phyloP scores from a whole-genome alignment of 1,139 yeast genomes.

The Saccharomycopsis crataegensis region DNA sequence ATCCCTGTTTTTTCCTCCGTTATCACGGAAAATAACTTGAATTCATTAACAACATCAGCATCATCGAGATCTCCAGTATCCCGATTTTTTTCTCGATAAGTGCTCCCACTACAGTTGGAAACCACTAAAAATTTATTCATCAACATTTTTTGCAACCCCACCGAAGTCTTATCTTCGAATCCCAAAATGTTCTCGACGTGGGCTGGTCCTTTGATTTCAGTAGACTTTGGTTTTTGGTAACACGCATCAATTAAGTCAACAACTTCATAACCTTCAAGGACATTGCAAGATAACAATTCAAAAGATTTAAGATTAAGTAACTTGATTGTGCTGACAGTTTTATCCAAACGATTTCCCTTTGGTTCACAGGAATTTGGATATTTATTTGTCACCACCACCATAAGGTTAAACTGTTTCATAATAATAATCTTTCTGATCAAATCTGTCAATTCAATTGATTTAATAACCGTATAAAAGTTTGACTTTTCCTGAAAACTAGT shows the following conservation, averaged over 20 bases:
- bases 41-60: neutral
- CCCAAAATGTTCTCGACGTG: slow-evolving; percentile 5
- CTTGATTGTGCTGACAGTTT: neutral
- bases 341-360: neutral
- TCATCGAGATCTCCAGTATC: neutral
- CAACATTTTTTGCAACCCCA: slow-evolving; percentile 12
- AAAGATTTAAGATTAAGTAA: neutral
- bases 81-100: neutral
- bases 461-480: neutral
- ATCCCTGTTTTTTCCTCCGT: neutral
- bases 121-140: slow-evolving; percentile 7
- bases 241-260: slow-evolving; percentile 1
- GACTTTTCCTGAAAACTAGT: neutral
- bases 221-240: slow-evolving; percentile 4
- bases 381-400: neutral
- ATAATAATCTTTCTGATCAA: neutral
- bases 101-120: neutral
- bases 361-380: neutral
- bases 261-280: neutral
- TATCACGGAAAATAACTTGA: slow-evolving; percentile 9
- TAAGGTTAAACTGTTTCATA: neutral
- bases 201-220: neutral
- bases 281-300: neutral
- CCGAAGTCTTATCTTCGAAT: slow-evolving; percentile 16
- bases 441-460: neutral